Percentiles rank a stretch among this genome's conserved stretches.
Conservation (phyloP, 768 basidiomycete species). For the Brasilioporus rufonigricans region DNA sequence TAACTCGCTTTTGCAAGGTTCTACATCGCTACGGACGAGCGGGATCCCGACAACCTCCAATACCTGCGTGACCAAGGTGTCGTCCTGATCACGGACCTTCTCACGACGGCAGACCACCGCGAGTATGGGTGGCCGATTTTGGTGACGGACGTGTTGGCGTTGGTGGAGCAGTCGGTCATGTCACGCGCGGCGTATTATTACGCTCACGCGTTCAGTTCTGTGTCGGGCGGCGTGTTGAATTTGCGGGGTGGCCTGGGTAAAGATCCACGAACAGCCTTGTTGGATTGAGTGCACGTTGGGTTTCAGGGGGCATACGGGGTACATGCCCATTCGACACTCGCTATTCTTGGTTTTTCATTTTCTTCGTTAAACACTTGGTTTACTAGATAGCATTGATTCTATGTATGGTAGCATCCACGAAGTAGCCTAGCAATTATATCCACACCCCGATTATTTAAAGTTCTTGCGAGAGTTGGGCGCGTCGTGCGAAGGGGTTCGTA, state of each 20-base stretch:
- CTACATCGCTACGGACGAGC: slow-evolving; percentile 44
- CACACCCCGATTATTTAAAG: too few species aligned
- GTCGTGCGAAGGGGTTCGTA: too few species aligned
- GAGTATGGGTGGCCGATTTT: slow-evolving; percentile 42
- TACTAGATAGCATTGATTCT: too few species aligned
- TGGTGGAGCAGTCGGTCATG: slow-evolving; percentile 42
- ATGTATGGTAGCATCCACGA: too few species aligned
- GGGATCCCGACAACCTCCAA: slow-evolving; percentile 30
- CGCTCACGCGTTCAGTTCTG: slow-evolving; percentile 38
- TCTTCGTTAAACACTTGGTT: too few species aligned
- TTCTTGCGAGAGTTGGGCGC: too few species aligned
- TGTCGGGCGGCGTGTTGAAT: slow-evolving; percentile 42
- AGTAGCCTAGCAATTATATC: too few species aligned
- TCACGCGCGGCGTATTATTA: slow-evolving; percentile 41
- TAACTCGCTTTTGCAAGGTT: slow-evolving; percentile 19
- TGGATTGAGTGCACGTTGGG: slow-evolving; percentile 27
- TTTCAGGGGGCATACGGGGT: too few species aligned
- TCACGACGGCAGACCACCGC: slow-evolving; percentile 41
- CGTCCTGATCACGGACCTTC: slow-evolving; percentile 39
- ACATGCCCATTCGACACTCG: not conserved
- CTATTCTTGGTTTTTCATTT: too few species aligned
- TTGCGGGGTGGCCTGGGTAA: slow-evolving; percentile 39
- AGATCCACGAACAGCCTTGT: slow-evolving; percentile 39
- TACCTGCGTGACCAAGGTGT: slow-evolving; percentile 37
- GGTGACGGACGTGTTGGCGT: slow-evolving; percentile 41